Percentiles rank a stretch among this genome's conserved stretches.
These are phyloP conservation scores for Thuja plicata DNA, from an alignment of 83 land plant genomes.

Conservation along the genomic window DNA sequence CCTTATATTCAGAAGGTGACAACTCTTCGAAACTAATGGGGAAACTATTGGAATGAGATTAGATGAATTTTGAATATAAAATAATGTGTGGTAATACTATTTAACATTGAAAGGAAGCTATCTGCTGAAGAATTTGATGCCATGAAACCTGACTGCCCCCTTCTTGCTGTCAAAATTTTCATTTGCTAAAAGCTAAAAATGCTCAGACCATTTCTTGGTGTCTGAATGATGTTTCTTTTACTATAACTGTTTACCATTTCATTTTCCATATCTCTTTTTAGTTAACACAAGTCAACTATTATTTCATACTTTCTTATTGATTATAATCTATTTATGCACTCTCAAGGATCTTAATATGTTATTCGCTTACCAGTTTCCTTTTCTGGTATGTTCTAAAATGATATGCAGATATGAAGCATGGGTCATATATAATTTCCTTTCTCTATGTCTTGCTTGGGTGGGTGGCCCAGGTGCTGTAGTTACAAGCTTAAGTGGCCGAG, in stretches of 20 bases:
- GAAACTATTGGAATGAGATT: not conserved
- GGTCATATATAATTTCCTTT: conserved; percentile 97
- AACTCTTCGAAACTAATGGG: not conserved
- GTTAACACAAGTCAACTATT: no score
- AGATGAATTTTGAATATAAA: not conserved
- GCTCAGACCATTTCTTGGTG: not conserved
- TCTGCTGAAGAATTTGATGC: not conserved
- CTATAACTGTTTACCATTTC: not conserved
- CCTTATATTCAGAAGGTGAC: not conserved
- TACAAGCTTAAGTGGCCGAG: conserved; percentile 75
- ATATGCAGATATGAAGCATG: conserved; percentile 95
- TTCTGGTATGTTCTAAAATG: not conserved
- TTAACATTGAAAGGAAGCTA: not conserved
- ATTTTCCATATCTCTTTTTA: not conserved
- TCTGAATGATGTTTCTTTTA: not conserved
- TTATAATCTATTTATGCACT: not conserved
- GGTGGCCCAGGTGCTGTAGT: conserved; percentile 99
- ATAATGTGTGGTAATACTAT: not conserved
- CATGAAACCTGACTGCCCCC: not conserved
- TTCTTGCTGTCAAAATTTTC: not conserved
- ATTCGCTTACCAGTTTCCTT: not conserved
- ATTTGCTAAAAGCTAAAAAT: not conserved
- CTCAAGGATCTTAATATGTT: not conserved
- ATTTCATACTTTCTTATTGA: not conserved
- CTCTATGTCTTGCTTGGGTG: conserved; percentile 96